Evolutionary conservation across 352 stramenopile genomes (phyloP), one percentile per base, ranked within the genome.

Genomic region (Ophiocytium majus): DNA sequence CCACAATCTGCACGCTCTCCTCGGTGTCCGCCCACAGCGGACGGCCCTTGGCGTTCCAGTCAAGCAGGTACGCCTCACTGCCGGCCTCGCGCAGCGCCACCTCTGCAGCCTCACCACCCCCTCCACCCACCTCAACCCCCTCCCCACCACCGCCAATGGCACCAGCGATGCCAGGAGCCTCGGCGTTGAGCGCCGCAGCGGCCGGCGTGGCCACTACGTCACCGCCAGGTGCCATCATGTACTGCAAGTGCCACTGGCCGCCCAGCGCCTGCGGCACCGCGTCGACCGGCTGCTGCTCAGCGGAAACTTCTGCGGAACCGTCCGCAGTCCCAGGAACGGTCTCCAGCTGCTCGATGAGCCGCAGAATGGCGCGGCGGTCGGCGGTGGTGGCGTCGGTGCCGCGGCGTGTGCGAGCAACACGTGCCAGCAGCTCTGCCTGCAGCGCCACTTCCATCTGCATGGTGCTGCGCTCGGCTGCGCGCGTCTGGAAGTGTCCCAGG

Each of bases 21-120:
- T 87, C 50, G 1, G 86, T 89, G 76, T 89, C 86, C 33, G 80
- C 86, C 86, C 86, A 89, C 35, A 89, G 83, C 9, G 86, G 86
- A 31, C 86, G 86, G 17, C 86, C 86, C 1, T 79, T 88, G 64
- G 82, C 71, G 1, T 84, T 89, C 83, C 83, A 89, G 75, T 89
- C 86, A 36, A 88, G 74, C 14, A 88, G 76, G 49, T 78, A 83
- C 5, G 78, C 79, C 78, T 88, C 86, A 36, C 86, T 64, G 23
- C 86, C 86, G 34, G 82, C 86, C 32, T 85, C 50, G 33, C 79
- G 49, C 57, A 86, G 74, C 49, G 75, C 19, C 5, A 43, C 66
- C 10, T 43, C 32, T 17, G 32, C 66, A 5, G 32, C 66, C 5
- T 43, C 66, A 78, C 32, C 66, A 5, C 32, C 35, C 5, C 35